Base-by-base conservation (phyloP, 1,139 yeast genomes). In the Lodderomyces pseudojiufengensis region DNA sequence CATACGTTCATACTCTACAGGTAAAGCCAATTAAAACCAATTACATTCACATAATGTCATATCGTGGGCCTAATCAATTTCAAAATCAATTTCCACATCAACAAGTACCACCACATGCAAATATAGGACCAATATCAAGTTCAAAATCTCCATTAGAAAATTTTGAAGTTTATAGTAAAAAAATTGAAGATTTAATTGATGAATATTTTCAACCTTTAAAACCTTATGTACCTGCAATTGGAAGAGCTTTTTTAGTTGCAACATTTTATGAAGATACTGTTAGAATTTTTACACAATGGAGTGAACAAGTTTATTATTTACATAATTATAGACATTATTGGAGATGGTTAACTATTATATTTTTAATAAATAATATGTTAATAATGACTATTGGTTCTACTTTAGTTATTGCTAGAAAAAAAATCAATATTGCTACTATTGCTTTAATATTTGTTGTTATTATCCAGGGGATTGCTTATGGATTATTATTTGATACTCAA, bases 201-300 rank as follows among this genome's bases (percentile, higher is more conserved):
- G 61, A 57, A 24, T 61, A 69, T 46, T 59, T 67, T 18, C 64
- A 66, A 29, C 75, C 80, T 10, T 55, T 81, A 36, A 82, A 74
- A 56, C 92, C 92, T 0, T 81, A 78, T 48, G 80, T 82, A 24
- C 97, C 97, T 10, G 80, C 83, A 16, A 75, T 92, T 47, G 97
- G 97, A 21, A 74, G 98, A 41, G 80, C 86, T 43, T 76, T 90
- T 50, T 88, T 92, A 47, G 96, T 92, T 42, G 96, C 95, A 36
- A 92, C 98, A 1, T 92, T 90, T 57, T 78, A 80, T 50, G 98
- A 92, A 61, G 98, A 92, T 55, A 79, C 96, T 2, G 59, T 84
- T 41, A 75, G 98, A 59, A 86, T 92, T 51, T 55, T 81, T 41
- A 70, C 88, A 11, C 97, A 90, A 62, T 92, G 97, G 97, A 61